Evolutionary conservation across 768 basidiomycete species (phyloP).

Genomic region (Botryobasidium botryosum): DNA sequence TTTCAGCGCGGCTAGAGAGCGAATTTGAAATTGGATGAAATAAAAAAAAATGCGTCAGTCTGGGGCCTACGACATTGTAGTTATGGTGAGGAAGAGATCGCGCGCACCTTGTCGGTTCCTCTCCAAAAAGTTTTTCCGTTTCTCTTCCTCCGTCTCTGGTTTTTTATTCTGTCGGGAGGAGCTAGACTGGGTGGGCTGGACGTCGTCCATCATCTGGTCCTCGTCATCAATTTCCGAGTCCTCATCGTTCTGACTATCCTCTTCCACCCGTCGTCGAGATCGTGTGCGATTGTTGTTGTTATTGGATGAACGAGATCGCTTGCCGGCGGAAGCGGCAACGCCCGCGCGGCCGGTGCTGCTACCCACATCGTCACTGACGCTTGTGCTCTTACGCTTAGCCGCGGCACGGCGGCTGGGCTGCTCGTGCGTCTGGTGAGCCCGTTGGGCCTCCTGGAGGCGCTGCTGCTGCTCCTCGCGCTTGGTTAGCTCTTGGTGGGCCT

Average conservation of each 20-base stretch:
- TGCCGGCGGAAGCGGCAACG: not conserved
- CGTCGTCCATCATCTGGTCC: no score
- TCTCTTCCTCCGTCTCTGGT: conserved; percentile 96
- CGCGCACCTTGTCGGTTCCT: conserved; percentile 84
- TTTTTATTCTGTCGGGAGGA: conserved; percentile 31
- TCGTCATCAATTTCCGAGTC: conserved; percentile 8
- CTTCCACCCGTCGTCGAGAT: conserved; percentile 21
- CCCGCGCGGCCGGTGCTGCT: not conserved
- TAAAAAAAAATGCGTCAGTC: not conserved
- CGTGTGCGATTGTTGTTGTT: not conserved
- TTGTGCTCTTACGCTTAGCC: not conserved
- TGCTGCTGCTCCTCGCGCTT: conserved; percentile 71
- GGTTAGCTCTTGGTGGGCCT: conserved; percentile 91
- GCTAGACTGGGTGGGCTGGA: not conserved
- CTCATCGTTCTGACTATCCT: conserved; percentile 26
- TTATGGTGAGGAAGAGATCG: not conserved
- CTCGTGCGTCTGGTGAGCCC: conserved; percentile 14
- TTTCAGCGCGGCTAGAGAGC: conserved; percentile 90
- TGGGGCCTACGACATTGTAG: no score
- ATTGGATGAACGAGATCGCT: no score
- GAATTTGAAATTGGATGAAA: not conserved
- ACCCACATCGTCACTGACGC: not conserved
- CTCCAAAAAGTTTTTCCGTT: conserved; percentile 90
- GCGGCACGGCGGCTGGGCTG: not conserved
- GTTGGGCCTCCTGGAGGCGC: conserved; percentile 17